phyloP scores from a whole-genome alignment of 2,329 filamentous ascomycete genomes.

The Bipolaris gigantea region DNA sequence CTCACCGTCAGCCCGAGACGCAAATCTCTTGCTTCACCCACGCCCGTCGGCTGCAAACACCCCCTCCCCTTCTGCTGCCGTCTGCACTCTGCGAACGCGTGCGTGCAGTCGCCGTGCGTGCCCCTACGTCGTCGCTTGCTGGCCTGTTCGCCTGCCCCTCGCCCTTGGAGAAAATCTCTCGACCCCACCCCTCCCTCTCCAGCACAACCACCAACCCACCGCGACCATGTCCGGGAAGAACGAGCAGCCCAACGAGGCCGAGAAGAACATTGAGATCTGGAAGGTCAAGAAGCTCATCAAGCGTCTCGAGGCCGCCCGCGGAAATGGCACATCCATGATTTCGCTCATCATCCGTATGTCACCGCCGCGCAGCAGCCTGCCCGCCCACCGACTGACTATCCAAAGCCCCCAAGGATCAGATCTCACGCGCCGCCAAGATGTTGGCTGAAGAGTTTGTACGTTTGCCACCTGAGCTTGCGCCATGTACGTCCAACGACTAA shows the following conservation, averaged over 20 bases:
- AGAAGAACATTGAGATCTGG: constrained; percentile 95
- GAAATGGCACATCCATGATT: constrained; percentile 99
- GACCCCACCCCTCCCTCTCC: constrained; percentile 19
- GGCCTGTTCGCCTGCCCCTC: constrained; percentile 9
- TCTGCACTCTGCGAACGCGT: neutral
- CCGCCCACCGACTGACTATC: constrained; percentile 27
- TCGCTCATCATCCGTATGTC: constrained; percentile 93
- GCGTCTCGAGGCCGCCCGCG: constrained; percentile 92
- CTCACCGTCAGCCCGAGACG: neutral
- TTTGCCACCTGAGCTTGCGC: constrained; percentile 16
- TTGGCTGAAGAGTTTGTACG: constrained; percentile 99
- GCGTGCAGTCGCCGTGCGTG: constrained; percentile 1
- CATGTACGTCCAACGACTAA: constrained; percentile 6
- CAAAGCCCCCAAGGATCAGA: constrained; percentile 92
- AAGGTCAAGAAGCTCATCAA: constrained; percentile 99
- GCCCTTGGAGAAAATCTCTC: constrained; percentile 20
- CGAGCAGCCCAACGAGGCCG: constrained; percentile 80
- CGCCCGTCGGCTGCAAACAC: neutral
- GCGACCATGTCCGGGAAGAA: constrained; percentile 41
- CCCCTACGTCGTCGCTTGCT: constrained; percentile 23
- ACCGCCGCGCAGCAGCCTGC: constrained; percentile 1
- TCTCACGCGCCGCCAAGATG: constrained; percentile 97
- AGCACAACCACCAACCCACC: constrained; percentile 14
- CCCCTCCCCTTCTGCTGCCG: neutral
- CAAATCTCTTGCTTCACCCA: neutral